phyloP scores from a whole-genome alignment of 2,329 filamentous ascomycete species.

The Fusarium austroafricanum region DNA sequence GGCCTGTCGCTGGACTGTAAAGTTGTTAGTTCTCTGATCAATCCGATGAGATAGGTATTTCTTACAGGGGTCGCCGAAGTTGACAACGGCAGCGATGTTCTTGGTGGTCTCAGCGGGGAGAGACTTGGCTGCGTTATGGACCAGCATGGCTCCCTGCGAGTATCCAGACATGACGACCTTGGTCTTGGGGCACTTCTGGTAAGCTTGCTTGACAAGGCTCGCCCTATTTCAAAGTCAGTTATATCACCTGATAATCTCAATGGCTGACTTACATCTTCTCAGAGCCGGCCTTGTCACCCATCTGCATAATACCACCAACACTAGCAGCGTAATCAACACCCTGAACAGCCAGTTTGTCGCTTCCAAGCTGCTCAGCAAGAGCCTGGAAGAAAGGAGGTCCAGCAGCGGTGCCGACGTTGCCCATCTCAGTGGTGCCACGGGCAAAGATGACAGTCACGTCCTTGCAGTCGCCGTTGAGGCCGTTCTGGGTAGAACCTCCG shows the following conservation, averaged over 20 bases:
- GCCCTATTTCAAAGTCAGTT: constrained; percentile 27
- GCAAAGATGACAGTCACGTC: constrained; percentile 66
- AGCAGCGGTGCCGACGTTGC: constrained; percentile 62
- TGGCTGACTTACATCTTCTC: constrained; percentile 57
- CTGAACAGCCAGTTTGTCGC: constrained; percentile 61
- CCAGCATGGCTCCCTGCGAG: constrained; percentile 55
- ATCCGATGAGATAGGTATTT: not conserved
- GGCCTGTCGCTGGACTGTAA: constrained; percentile 37
- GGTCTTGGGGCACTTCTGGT: constrained; percentile 57
- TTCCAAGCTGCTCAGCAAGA: constrained; percentile 55
- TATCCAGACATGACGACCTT: constrained; percentile 61
- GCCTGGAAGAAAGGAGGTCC: constrained; percentile 64
- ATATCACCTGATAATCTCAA: not conserved
- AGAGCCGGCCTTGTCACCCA: constrained; percentile 59
- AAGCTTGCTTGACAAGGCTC: constrained; percentile 48
- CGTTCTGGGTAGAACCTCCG: constrained; percentile 40
- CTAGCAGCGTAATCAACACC: constrained; percentile 65
- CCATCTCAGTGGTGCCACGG: constrained; percentile 64
- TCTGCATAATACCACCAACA: constrained; percentile 57
- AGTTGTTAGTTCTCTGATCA: constrained; percentile 4
- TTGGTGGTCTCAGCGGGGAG: constrained; percentile 51
- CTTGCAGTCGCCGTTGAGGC: constrained; percentile 42
- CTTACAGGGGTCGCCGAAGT: constrained; percentile 48
- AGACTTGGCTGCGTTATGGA: constrained; percentile 57
- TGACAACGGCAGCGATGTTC: constrained; percentile 48